Percentiles rank a stretch among this genome's conserved stretches.
Evolutionary conservation across 2,329 filamentous ascomycete species (phyloP).

Genomic region (Leptographium wingfieldii): DNA sequence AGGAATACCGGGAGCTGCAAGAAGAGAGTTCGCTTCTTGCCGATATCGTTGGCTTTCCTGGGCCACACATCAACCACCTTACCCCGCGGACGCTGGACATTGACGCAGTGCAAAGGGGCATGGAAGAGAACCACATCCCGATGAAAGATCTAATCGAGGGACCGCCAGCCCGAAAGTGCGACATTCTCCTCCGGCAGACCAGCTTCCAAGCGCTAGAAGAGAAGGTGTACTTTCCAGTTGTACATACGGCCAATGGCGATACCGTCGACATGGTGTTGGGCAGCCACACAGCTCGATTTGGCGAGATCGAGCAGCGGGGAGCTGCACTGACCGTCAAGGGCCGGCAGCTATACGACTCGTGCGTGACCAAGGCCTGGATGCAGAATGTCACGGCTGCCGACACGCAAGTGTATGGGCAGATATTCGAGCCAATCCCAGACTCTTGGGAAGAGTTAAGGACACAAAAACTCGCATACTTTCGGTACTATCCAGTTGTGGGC

Average conservation of each 20-base stretch:
- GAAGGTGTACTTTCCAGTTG: constrained; percentile 24
- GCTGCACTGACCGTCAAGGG: constrained; percentile 34
- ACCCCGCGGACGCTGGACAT: constrained; percentile 39
- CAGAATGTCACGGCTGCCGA: constrained; percentile 11
- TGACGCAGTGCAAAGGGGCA: constrained; percentile 26
- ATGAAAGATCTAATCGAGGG: constrained; percentile 39
- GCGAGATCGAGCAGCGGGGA: constrained; percentile 40
- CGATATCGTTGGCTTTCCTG: constrained; percentile 29
- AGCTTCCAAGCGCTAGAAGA: constrained; percentile 41
- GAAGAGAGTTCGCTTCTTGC: constrained; percentile 33
- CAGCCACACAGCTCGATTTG: constrained; percentile 36
- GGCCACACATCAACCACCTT: constrained; percentile 40
- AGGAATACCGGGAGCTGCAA: constrained; percentile 28
- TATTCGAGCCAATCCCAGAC: constrained; percentile 19
- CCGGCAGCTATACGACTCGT: constrained; percentile 30
- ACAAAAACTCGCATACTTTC: background rate
- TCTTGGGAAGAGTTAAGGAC: background rate
- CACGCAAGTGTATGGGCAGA: constrained; percentile 19
- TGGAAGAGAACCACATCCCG: constrained; percentile 27
- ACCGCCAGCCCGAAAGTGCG: constrained; percentile 28
- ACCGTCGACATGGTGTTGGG: constrained; percentile 13
- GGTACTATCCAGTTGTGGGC: background rate
- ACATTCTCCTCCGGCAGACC: constrained; percentile 38
- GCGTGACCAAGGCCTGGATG: constrained; percentile 13
- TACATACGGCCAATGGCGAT: background rate